phyloP scores from a whole-genome alignment of 495 filamentous ascomycete species.

The Penicillium alfredii region DNA sequence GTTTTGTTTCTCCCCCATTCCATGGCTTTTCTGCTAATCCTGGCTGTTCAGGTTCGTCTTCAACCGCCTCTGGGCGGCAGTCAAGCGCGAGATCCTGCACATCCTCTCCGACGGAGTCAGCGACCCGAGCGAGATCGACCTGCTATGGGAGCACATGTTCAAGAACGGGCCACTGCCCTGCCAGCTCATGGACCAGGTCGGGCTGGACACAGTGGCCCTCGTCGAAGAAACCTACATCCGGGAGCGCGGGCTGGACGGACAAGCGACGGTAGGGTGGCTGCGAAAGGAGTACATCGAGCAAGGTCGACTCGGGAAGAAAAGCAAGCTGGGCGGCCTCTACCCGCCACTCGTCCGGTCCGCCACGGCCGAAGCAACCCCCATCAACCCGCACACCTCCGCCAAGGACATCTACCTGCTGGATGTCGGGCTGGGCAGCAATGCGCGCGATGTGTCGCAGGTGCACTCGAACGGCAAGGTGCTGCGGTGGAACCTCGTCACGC shows the following conservation, averaged over 20 bases:
- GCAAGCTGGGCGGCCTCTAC: constrained; percentile 25
- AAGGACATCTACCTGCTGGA: no score
- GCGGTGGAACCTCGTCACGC: no score
- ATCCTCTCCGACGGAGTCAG: constrained; percentile 44
- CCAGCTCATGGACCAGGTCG: constrained; percentile 35
- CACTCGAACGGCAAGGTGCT: no score
- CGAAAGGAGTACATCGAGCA: constrained; percentile 35
- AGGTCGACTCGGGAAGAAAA: constrained; percentile 29
- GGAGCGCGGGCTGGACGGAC: constrained; percentile 34
- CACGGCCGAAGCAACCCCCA: no score
- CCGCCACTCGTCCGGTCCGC: no score
- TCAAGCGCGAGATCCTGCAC: constrained; percentile 45
- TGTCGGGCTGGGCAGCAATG: no score
- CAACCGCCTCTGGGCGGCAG: constrained; percentile 48
- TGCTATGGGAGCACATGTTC: constrained; percentile 38
- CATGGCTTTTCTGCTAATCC: no score
- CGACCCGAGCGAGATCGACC: constrained; percentile 39
- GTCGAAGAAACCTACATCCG: constrained; percentile 40
- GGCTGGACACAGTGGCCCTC: constrained; percentile 47
- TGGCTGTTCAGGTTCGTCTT: constrained; percentile 38
- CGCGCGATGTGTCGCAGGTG: no score
- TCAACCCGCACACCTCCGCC: no score
- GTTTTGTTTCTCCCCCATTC: no score
- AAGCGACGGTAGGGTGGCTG: constrained; percentile 35
- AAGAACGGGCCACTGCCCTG: constrained; percentile 21